Conservation (phyloP, 169 alveolate genomes). For the Plasmodium falciparum region DNA sequence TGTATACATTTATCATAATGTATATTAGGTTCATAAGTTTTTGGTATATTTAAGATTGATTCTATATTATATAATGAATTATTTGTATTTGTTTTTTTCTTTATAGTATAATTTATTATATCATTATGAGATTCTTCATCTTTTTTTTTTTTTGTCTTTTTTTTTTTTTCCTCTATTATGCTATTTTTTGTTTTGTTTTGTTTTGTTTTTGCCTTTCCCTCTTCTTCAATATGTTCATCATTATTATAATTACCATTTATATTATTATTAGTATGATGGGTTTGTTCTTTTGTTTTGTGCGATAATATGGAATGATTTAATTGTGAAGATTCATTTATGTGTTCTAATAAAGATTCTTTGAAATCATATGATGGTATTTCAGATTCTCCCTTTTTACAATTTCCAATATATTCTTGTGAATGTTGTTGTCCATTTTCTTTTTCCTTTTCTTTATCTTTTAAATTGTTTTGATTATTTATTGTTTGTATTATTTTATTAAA, state of each 20-base stretch:
- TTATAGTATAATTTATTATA: constrained; percentile 9
- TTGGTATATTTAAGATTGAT: not conserved
- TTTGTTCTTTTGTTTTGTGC: not conserved
- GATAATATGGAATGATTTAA: no score
- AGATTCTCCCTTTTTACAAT: no score
- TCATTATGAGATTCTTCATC: constrained; percentile 3
- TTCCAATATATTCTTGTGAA: no score
- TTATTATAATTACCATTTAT: not conserved
- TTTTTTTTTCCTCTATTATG: not conserved
- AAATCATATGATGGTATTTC: no score
- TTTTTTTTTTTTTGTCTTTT: constrained; percentile 12
- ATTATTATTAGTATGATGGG: not conserved
- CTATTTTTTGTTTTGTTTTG: not conserved
- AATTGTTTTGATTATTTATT: not conserved
- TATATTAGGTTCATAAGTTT: not conserved
- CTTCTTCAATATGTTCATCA: not conserved
- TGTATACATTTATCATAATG: no score
- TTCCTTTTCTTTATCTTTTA: no score
- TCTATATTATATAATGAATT: constrained; percentile 1
- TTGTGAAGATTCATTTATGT: no score
- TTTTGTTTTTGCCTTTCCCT: not conserved
- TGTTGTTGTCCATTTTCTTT: not conserved
- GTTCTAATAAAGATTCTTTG: no score
- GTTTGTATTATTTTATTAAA: constrained; percentile 28
- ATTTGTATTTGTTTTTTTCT: not conserved